Conservation (phyloP, 495 filamentous ascomycete species). For the Thozetella sp. region DNA sequence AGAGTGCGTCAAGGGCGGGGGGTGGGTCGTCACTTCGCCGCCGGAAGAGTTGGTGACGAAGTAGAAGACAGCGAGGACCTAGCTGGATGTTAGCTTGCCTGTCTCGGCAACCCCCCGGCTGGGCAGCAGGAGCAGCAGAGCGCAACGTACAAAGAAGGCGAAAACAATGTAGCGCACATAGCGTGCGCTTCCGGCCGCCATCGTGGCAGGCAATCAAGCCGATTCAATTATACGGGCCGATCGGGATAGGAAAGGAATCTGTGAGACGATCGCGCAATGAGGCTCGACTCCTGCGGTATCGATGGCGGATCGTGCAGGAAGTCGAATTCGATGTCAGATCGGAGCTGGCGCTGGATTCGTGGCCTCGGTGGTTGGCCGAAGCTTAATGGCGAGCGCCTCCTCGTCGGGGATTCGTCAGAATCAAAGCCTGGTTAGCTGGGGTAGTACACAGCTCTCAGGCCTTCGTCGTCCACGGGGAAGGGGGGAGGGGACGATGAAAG, state of each 20-base stretch:
- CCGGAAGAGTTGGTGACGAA: conserved; percentile 75
- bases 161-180: conserved; percentile 89
- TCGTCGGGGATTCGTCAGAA: neutral
- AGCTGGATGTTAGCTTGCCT: conserved; percentile 16
- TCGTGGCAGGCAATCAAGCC: conserved; percentile 33
- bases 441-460: neutral
- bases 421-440: neutral
- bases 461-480: neutral
- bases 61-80: conserved; percentile 77
- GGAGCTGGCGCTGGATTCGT: neutral
- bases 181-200: conserved; percentile 68
- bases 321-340: neutral
- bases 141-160: conserved; percentile 73
- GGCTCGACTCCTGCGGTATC: neutral
- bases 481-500: neutral
- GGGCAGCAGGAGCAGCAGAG: neutral
- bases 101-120: too few species aligned
- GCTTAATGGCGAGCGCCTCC: neutral
- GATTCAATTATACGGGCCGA: neutral
- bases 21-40: conserved; percentile 20
- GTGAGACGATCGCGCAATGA: neutral
- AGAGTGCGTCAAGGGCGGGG: neutral
- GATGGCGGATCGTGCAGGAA: neutral
- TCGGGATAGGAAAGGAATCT: neutral
- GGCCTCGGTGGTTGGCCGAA: neutral